These are phyloP conservation scores for Didymella arachidicola DNA, from an alignment of 2,329 filamentous ascomycete genomes.

Conservation along the genomic window DNA sequence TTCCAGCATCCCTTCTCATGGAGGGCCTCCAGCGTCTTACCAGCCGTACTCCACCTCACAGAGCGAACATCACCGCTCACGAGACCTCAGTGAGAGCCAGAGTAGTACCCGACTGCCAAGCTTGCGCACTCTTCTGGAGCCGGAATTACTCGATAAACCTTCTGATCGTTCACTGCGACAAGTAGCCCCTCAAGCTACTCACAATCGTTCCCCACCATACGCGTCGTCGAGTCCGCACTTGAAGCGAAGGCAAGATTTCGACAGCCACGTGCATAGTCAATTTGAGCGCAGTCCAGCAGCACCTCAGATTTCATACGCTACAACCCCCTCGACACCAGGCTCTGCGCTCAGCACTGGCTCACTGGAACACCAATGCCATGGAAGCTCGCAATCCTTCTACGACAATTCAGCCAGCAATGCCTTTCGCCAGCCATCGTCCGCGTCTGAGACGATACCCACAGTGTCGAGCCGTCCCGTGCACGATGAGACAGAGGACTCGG, in stretches of 20 bases:
- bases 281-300: constrained; percentile 39
- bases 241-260: constrained; percentile 49
- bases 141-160: constrained; percentile 46
- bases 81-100: constrained; percentile 37
- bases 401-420: constrained; percentile 30
- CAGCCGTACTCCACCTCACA: constrained; percentile 41
- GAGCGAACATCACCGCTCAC: constrained; percentile 36
- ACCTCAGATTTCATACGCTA: constrained; percentile 39
- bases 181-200: constrained; percentile 28
- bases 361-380: constrained; percentile 36
- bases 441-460: constrained; percentile 32
- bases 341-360: constrained; percentile 32
- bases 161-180: constrained; percentile 37
- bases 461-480: constrained; percentile 30
- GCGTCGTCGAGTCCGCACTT: constrained; percentile 45
- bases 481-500: constrained; percentile 43
- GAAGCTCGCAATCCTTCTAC: constrained; percentile 33
- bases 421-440: constrained; percentile 37
- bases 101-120: constrained; percentile 48
- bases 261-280: constrained; percentile 39
- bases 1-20: constrained; percentile 84
- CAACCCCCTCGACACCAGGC: constrained; percentile 34
- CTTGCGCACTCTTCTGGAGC: constrained; percentile 49
- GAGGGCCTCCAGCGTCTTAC: constrained; percentile 41
- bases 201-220: constrained; percentile 35